These are phyloP conservation scores for Morella rubra DNA, from an alignment of 306 rosid species.

Conservation along the genomic window DNA sequence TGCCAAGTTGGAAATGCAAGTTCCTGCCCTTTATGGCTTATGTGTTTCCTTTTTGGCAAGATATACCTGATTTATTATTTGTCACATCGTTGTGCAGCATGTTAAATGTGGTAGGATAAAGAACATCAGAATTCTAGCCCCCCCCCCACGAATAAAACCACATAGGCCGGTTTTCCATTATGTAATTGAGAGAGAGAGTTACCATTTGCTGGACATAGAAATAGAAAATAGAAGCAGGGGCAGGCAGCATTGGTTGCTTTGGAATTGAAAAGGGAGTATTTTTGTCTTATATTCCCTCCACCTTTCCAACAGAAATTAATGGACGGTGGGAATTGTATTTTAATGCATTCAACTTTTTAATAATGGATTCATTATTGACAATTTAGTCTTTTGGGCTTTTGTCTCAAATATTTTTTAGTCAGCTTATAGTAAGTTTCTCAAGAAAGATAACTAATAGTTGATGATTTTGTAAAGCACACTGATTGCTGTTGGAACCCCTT, in stretches of 20 bases:
- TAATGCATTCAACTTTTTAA: not conserved
- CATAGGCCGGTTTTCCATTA: not conserved
- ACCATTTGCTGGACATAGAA: not conserved
- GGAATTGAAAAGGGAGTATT: not conserved
- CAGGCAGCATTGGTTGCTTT: not conserved
- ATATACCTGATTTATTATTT: not conserved
- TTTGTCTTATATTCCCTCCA: not conserved
- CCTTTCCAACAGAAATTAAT: not conserved
- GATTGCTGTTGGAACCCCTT: not conserved
- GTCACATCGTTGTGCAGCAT: not conserved
- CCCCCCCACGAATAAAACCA: not conserved
- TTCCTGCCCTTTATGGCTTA: slow-evolving; percentile 2
- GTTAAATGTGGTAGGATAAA: not conserved
- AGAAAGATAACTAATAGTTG: not conserved
- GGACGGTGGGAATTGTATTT: not conserved
- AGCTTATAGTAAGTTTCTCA: not conserved
- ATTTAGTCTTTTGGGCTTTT: not conserved
- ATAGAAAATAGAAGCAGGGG: not conserved
- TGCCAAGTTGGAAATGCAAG: slow-evolving; percentile 60
- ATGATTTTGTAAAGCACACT: not conserved
- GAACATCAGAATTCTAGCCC: not conserved
- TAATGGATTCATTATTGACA: not conserved
- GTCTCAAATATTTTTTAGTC: not conserved
- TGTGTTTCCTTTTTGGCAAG: not conserved
- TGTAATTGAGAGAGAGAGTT: not conserved